phyloP scores from a whole-genome alignment of 331 rosid species.

The Malus hybrid region DNA sequence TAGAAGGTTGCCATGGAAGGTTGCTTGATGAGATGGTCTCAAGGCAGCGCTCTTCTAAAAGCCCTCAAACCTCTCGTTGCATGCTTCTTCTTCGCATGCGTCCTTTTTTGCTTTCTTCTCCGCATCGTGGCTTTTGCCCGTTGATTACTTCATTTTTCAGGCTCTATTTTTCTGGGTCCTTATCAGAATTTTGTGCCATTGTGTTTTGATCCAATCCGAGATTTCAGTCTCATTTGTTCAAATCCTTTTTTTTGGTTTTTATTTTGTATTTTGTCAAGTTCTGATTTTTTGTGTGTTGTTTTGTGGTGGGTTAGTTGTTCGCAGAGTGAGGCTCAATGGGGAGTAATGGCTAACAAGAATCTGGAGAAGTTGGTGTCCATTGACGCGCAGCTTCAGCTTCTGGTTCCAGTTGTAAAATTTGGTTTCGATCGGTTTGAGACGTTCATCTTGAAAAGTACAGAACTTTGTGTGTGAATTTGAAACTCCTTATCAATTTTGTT shows the following conservation, averaged over 20 bases:
- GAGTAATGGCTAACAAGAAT: slow-evolving; percentile 57
- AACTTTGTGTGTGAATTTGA: too few relatives aligned
- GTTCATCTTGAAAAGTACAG: too few relatives aligned
- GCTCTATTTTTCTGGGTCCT: slow-evolving; percentile 10
- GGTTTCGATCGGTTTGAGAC: too few relatives aligned
- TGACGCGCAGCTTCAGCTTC: slow-evolving; percentile 75
- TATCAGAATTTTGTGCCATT: slow-evolving; percentile 14
- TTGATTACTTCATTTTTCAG: not conserved
- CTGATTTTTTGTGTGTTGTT: not conserved
- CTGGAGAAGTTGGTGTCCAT: slow-evolving; percentile 84
- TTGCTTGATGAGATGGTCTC: too few relatives aligned
- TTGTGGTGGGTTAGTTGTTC: slow-evolving; percentile 8
- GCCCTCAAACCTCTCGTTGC: too few relatives aligned
- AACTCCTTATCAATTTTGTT: too few relatives aligned
- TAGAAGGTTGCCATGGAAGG: too few relatives aligned
- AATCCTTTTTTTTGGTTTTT: not conserved
- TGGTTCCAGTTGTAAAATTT: slow-evolving; percentile 30
- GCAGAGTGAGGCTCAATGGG: slow-evolving; percentile 26
- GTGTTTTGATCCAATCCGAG: slow-evolving; percentile 23
- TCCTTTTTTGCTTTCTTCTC: too few relatives aligned
- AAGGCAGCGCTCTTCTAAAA: too few relatives aligned
- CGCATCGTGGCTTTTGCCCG: too few relatives aligned
- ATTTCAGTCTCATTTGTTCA: slow-evolving; percentile 6
- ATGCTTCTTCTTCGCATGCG: too few relatives aligned
- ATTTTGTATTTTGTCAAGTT: not conserved